A percentile compares a stretch with the other conserved stretches of the same genome.
Conservation (phyloP, 2,329 filamentous ascomycete species). For the Knoxdaviesia proteae region DNA sequence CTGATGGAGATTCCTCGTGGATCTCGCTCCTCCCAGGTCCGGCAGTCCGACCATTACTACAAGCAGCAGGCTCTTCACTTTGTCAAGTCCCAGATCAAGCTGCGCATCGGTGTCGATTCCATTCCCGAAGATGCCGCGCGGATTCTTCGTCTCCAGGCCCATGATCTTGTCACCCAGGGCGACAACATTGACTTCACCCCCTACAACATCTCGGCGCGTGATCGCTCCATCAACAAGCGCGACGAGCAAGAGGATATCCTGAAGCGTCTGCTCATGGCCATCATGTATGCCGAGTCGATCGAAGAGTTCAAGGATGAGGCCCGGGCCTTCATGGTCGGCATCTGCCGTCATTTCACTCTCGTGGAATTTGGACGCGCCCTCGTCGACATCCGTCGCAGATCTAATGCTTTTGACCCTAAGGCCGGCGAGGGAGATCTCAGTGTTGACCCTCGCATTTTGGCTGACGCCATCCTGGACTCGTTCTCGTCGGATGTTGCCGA, state of each 20-base stretch:
- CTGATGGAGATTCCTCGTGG: slow-evolving; percentile 60
- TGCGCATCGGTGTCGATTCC: slow-evolving; percentile 71
- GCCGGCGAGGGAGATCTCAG: slow-evolving; percentile 73
- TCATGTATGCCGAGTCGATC: slow-evolving; percentile 68
- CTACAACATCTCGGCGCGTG: slow-evolving; percentile 56
- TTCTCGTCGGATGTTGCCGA: slow-evolving; percentile 65
- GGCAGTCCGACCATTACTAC: slow-evolving; percentile 60
- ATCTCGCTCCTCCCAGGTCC: slow-evolving; percentile 18
- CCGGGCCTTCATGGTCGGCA: slow-evolving; percentile 51
- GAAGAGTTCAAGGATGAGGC: slow-evolving; percentile 63
- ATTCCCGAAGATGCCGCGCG: slow-evolving; percentile 77
- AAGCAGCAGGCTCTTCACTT: slow-evolving; percentile 84
- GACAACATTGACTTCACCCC: slow-evolving; percentile 48
- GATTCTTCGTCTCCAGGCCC: slow-evolving; percentile 68
- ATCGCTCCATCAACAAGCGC: slow-evolving; percentile 73
- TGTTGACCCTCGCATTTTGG: slow-evolving; percentile 70
- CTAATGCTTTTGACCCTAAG: slow-evolving; percentile 62
- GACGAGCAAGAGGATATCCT: slow-evolving; percentile 61
- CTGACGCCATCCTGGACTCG: slow-evolving; percentile 76
- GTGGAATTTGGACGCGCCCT: slow-evolving; percentile 77
- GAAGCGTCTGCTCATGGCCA: slow-evolving; percentile 73
- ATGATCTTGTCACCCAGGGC: slow-evolving; percentile 59
- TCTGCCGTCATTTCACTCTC: slow-evolving; percentile 78
- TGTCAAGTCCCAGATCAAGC: slow-evolving; percentile 72
- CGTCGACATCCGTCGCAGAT: slow-evolving; percentile 55